Conservation (phyloP, 495 filamentous ascomycete species). For the Neurospora sp. region DNA sequence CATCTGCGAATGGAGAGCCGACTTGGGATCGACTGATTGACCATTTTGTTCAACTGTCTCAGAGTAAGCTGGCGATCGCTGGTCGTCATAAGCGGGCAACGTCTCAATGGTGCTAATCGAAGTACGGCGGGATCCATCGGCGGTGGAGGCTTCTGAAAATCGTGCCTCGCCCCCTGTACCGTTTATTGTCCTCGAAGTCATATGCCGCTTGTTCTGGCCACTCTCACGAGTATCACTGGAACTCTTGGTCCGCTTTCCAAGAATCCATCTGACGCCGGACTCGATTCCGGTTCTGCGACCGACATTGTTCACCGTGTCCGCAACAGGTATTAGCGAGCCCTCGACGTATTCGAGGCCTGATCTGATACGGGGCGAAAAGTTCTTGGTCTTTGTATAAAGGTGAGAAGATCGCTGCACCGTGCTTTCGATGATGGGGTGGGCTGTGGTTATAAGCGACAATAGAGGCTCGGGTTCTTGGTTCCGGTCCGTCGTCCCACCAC, state of each 20-base stretch:
- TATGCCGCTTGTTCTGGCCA: slow-evolving; percentile 53
- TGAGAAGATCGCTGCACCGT: slow-evolving; percentile 73
- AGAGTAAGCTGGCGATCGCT: slow-evolving; percentile 61
- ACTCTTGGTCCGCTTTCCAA: slow-evolving; percentile 37
- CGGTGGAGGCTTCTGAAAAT: background rate
- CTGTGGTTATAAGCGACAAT: slow-evolving; percentile 66
- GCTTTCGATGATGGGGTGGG: slow-evolving; percentile 67
- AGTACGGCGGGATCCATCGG: slow-evolving; percentile 25
- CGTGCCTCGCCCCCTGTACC: slow-evolving; percentile 1
- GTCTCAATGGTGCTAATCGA: slow-evolving; percentile 50
- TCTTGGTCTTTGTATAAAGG: slow-evolving; percentile 73
- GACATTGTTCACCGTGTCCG: slow-evolving; percentile 70
- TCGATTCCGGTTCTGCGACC: slow-evolving; percentile 77
- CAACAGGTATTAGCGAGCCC: slow-evolving; percentile 70
- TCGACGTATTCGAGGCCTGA: slow-evolving; percentile 79
- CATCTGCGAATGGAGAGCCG: slow-evolving; percentile 8
- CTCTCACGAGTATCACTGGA: slow-evolving; percentile 30
- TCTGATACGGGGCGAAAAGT: slow-evolving; percentile 76
- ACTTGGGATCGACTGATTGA: slow-evolving; percentile 6
- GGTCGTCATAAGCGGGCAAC: slow-evolving; percentile 71
- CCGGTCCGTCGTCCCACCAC: slow-evolving; percentile 3
- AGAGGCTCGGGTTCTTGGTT: slow-evolving; percentile 54
- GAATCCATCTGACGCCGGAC: slow-evolving; percentile 66
- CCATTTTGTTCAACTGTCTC: slow-evolving; percentile 21
- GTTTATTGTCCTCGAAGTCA: slow-evolving; percentile 34